phyloP scores from a whole-genome alignment of 371 early-diverging fungal species.

The Syncephalastrum sp. region DNA sequence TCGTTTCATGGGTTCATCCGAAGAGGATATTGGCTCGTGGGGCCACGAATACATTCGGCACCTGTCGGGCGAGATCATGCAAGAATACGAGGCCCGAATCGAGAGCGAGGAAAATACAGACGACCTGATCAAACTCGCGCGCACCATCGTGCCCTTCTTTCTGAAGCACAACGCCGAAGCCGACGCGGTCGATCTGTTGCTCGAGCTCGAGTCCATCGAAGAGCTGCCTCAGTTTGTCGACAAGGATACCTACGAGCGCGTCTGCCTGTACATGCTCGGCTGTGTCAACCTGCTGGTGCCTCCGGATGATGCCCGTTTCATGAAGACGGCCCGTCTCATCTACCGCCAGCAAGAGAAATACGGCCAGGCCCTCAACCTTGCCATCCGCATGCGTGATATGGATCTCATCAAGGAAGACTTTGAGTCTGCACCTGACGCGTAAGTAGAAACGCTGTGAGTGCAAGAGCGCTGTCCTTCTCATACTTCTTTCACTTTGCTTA shows the following conservation, averaged over 20 bases:
- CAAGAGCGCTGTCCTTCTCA: neutral
- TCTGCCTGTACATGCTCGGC: constrained; percentile 94
- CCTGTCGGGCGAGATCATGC: constrained; percentile 89
- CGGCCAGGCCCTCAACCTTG: constrained; percentile 82
- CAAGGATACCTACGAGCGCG: constrained; percentile 89
- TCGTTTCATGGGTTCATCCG: constrained; percentile 76
- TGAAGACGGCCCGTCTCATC: constrained; percentile 87
- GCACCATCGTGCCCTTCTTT: constrained; percentile 92
- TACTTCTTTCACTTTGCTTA: constrained; percentile 13
- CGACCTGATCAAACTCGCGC: constrained; percentile 70
- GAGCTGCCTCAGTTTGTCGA: constrained; percentile 79
- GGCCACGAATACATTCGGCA: constrained; percentile 99
- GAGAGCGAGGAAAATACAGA: constrained; percentile 60
- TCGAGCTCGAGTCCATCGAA: constrained; percentile 86
- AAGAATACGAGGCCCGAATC: constrained; percentile 70
- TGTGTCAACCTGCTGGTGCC: constrained; percentile 90
- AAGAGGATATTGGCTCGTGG: constrained; percentile 88
- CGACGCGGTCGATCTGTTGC: constrained; percentile 94
- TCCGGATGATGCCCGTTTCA: constrained; percentile 84
- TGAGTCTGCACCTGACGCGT: constrained; percentile 79
- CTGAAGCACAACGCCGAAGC: constrained; percentile 96
- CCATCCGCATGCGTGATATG: constrained; percentile 82
- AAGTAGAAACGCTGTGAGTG: constrained; percentile 31
- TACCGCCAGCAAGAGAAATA: constrained; percentile 81
- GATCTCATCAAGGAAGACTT: constrained; percentile 89